phyloP scores from a whole-genome alignment of 78 protist species.

The Capsaspora owczarzaki region DNA sequence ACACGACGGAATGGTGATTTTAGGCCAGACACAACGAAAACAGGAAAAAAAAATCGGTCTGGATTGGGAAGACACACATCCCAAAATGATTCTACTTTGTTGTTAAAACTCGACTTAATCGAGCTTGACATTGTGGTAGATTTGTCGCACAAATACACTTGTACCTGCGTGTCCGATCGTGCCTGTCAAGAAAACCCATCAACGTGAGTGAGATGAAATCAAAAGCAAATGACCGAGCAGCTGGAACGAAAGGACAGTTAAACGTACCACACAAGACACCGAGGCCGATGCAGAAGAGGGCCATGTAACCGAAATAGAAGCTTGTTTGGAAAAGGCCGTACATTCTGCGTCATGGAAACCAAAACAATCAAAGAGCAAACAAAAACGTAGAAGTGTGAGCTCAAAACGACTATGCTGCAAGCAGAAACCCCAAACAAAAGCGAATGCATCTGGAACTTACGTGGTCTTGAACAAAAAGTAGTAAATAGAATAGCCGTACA shows the following conservation, averaged over 20 bases:
- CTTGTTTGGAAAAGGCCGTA: slow-evolving; percentile 69
- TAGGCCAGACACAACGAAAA: no score
- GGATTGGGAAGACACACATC: background rate
- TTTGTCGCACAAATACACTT: slow-evolving; percentile 9
- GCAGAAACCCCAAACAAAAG: background rate
- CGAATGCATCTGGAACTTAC: background rate
- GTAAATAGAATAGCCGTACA: slow-evolving; percentile 72
- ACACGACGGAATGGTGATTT: no score
- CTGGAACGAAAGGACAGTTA: background rate
- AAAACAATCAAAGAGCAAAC: background rate
- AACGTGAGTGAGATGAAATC: background rate
- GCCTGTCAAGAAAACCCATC: background rate
- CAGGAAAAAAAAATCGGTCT: no score
- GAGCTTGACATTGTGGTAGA: slow-evolving; percentile 47
- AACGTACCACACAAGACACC: slow-evolving; percentile 55
- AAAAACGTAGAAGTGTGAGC: background rate
- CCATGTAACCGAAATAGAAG: slow-evolving; percentile 60
- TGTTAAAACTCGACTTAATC: slow-evolving; percentile 10
- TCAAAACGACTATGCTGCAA: background rate
- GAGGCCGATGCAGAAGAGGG: slow-evolving; percentile 41
- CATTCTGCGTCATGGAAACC: slow-evolving; percentile 33
- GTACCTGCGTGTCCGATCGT: slow-evolving; percentile 30
- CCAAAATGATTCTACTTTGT: background rate
- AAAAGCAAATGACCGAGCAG: background rate
- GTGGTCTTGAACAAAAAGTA: slow-evolving; percentile 67